Conservation (phyloP, 257 asterid genomes). For the Nemophila menziesii region DNA sequence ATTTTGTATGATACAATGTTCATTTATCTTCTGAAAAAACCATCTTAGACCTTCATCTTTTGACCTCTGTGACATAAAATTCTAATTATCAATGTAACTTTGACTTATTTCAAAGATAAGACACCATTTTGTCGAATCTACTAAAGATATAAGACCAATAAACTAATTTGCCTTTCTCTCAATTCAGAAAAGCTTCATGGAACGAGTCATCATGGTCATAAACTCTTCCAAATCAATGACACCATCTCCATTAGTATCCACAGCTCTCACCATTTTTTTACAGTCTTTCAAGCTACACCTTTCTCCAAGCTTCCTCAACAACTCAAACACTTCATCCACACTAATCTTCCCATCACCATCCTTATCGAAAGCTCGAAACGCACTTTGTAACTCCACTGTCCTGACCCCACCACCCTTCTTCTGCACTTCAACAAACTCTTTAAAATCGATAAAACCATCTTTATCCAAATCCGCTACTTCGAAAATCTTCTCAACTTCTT, state of each 20-base stretch:
- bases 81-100: too few species aligned
- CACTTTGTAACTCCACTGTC: slow-evolving; percentile 19
- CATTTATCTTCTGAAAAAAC: too few species aligned
- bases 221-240: slow-evolving; percentile 29
- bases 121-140: too few species aligned
- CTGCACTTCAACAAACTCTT: slow-evolving; percentile 24
- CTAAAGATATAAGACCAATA: too few species aligned
- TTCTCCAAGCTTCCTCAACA: slow-evolving; percentile 34
- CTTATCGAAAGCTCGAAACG: slow-evolving; percentile 25
- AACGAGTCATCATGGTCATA: slow-evolving; percentile 27
- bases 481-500: slow-evolving; percentile 19
- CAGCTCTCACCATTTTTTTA: slow-evolving; percentile 25
- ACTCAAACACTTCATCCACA: slow-evolving; percentile 30
- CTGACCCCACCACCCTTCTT: slow-evolving; percentile 20
- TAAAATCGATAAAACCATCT: slow-evolving; percentile 38
- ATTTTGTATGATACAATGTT: too few species aligned
- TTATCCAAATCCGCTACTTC: slow-evolving; percentile 28
- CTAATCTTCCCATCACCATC: slow-evolving; percentile 37
- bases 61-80: too few species aligned
- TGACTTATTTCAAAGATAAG: too few species aligned
- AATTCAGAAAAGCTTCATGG: slow-evolving; percentile 14
- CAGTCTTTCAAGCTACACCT: slow-evolving; percentile 25
- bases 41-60: too few species aligned
- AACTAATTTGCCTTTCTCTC: too few species aligned
- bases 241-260: slow-evolving; percentile 43